Base-by-base conservation (phyloP, 106 monocot genomes). In the Apostasia ramifera region DNA sequence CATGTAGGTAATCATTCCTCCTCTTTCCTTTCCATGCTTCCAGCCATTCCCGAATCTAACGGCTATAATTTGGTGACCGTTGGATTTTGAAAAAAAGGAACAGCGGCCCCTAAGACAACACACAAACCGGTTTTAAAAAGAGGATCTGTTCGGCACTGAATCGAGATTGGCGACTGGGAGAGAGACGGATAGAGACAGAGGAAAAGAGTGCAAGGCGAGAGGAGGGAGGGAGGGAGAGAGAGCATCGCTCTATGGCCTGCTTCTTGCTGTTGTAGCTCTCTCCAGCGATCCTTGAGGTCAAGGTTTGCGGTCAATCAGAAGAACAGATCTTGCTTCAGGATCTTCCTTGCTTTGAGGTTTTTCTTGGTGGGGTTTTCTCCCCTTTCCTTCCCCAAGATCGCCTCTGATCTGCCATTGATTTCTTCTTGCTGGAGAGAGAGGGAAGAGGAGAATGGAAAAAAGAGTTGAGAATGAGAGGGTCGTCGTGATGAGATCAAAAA, bases 1-100 rank as follows among this genome's bases (percentile, higher is more conserved):
- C 26, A 26, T 26, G 26, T 26, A 26, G 26, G 26, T 26, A 26
- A 26, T 26, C 26, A 26, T 26, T 26, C 26, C 26, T 26, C 26
- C 26, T 26, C 26, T 26, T 26, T 26, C 26, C 15, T 37, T 14
- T 65, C 26, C 65, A 26, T 47, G 47, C 48, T 65, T 65, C 65
- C 65, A 48, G 7, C 65, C 48, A 26, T 65, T 8, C 56, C 26
- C 3, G 8, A 10, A 45, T 65, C 43, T 48, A 65, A 65, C 48
- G 65, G 48, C 37, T 65, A 13, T 7, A 12, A 65, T 65, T 65
- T 65, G 8, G n/a, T 48, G 13, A 65, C 65, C 65, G 65, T 65
- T 65, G 65, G 4, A 47, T 26, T 65, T 26, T 8, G 37, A 49
- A 49, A 47, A 48, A 65, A 65, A 43, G 48, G 26, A 26, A 26